phyloP scores from a whole-genome alignment of 495 filamentous ascomycete genomes.

The Parachaetomium inaequale region DNA sequence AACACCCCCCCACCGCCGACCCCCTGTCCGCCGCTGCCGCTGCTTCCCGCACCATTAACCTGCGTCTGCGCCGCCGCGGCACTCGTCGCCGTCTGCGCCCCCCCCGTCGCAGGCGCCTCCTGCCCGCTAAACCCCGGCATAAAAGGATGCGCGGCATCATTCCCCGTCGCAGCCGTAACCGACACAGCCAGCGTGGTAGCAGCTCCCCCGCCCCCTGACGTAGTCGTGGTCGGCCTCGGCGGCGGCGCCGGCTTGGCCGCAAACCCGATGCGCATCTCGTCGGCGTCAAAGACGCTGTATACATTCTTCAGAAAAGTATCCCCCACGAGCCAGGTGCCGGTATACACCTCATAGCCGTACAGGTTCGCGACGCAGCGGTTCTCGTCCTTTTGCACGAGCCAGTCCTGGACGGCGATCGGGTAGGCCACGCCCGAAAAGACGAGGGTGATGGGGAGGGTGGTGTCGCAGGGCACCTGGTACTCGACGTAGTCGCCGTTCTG shows the following conservation, averaged over 20 bases:
- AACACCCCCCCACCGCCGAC: conserved; percentile 17
- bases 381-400: conserved; percentile 49
- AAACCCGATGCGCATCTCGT: conserved; percentile 51
- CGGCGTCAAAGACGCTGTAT: conserved; percentile 80
- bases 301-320: conserved; percentile 88
- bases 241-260: conserved; percentile 32
- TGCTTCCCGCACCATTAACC: too few species aligned
- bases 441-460: conserved; percentile 42
- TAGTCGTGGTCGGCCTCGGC: conserved; percentile 18
- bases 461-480: conserved; percentile 67
- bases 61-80: conserved; percentile 13
- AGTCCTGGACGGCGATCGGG: conserved; percentile 63
- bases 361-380: conserved; percentile 64
- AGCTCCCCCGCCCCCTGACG: too few species aligned
- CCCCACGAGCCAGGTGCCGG: conserved; percentile 66
- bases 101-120: conserved; percentile 15
- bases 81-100: conserved; percentile 6
- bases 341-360: conserved; percentile 45
- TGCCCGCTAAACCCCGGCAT: conserved; percentile 22
- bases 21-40: too few species aligned
- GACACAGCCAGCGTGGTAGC: conserved; percentile 17
- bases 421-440: conserved; percentile 54
- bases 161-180: conserved; percentile 6
- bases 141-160: not conserved
- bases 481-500: conserved; percentile 44